Base-by-base conservation (phyloP, 495 filamentous ascomycete species). In the Aspergillus leporis region DNA sequence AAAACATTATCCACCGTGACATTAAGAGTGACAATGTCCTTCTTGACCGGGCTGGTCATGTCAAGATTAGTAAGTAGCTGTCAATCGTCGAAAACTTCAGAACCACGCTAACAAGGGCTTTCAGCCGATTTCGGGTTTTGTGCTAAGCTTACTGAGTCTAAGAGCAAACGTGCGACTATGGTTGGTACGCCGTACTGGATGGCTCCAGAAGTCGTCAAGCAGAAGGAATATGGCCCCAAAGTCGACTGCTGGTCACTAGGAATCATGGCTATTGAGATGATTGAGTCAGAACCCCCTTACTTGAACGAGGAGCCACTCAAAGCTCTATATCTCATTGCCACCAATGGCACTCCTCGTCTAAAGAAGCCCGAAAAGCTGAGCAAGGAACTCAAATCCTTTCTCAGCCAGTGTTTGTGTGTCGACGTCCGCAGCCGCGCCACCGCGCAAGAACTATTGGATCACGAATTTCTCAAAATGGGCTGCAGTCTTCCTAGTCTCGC, bases 231-330 rank as follows among this genome's bases (percentile, higher is more conserved):
- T 68, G 94, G 92, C 38, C 88, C 90, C 63, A 98, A 98, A 82
- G 94, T 98, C 56, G 94, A 98, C 68, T 97, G 97, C 65, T 98
- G 94, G 94, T 97, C 93, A 13, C 81, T 98, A 51, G 94, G 94
- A 65, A 98, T 98, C 77, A 98, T 98, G 94, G 93, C 94, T 41
- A 98, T 98, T 64, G 94, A 98, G 78, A 97, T 98, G 95, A 98
- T 98, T 68, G 95, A 98, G 74, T 93, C 90, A 12, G 94, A 98
- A 69, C 94, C 94, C 7, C 94, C 94, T 0, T 98, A 98, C 72
- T 83, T 98, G 25, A 98, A 97, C 73, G 94, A 98, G 73, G 93
- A 98, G 75, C 94, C 94, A 0, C 84, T 98, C 32, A 98, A 98
- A 81, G 94, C 78, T 4, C 84, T 98, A 48, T 98, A 95, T 66